phyloP scores from a whole-genome alignment of 495 filamentous ascomycete genomes.

The Saxophila tyrrhenica region DNA sequence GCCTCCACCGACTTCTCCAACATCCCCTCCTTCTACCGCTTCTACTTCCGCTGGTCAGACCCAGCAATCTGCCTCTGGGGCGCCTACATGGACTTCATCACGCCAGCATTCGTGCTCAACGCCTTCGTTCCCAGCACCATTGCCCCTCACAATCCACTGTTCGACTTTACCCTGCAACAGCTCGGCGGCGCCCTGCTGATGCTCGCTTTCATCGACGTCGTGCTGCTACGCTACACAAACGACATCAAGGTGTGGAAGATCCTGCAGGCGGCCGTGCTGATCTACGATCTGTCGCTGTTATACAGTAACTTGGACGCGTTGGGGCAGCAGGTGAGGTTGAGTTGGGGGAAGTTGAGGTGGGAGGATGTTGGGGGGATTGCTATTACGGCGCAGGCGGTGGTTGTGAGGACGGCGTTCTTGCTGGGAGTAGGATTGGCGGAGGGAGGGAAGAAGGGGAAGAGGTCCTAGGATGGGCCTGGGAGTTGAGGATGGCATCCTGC shows the following conservation, averaged over 20 bases:
- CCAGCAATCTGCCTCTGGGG: neutral
- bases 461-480: neutral
- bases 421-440: neutral
- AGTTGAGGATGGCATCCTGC: no score
- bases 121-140: neutral
- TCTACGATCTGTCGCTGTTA: neutral
- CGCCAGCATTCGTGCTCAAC: neutral
- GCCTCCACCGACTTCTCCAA: neutral
- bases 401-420: neutral
- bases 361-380: neutral
- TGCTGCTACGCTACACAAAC: neutral
- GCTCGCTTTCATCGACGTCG: neutral
- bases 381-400: neutral
- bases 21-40: constrained; percentile 1
- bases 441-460: neutral
- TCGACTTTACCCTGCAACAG: neutral
- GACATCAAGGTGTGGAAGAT: neutral
- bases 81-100: neutral
- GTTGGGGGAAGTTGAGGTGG: constrained; percentile 1
- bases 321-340: constrained; percentile 2
- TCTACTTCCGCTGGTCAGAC: neutral
- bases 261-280: neutral
- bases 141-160: neutral
- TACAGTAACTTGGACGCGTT: neutral
- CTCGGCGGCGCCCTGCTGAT: neutral